These are phyloP conservation scores for Phytophthora nicotianae DNA, from an alignment of 352 stramenopile genomes.

Conservation along the genomic window DNA sequence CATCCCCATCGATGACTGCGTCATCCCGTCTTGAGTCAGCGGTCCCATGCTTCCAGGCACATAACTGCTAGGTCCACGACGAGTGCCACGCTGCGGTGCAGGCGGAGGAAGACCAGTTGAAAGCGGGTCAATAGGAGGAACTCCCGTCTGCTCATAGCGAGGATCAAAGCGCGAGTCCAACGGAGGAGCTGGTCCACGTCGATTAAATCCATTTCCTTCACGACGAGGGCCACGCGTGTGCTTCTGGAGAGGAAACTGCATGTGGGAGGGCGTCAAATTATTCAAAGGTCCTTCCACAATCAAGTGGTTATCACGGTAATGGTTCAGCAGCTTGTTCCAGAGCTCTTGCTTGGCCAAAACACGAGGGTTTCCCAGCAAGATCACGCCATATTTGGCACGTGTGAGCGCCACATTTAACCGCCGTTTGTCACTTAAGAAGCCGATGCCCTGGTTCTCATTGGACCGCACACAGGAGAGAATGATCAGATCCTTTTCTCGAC, in stretches of 20 bases:
- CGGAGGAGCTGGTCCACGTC: slow-evolving; percentile 63
- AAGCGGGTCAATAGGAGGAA: slow-evolving; percentile 29
- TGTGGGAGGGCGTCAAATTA: slow-evolving; percentile 96
- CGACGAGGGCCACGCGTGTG: slow-evolving; percentile 39
- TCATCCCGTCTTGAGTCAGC: slow-evolving; percentile 80
- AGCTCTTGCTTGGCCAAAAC: slow-evolving; percentile 97
- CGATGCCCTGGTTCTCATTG: slow-evolving; percentile 99
- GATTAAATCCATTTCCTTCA: slow-evolving; percentile 41
- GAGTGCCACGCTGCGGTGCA: slow-evolving; percentile 35
- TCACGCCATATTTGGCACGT: slow-evolving; percentile 97
- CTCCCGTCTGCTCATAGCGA: slow-evolving; percentile 66
- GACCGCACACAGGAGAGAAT: slow-evolving; percentile 98
- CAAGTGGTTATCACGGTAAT: slow-evolving; percentile 96
- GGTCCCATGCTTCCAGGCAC: slow-evolving; percentile 53
- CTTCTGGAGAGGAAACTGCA: slow-evolving; percentile 94
- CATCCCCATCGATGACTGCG: slow-evolving; percentile 58
- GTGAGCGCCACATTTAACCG: slow-evolving; percentile 99
- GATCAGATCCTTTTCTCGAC: slow-evolving; percentile 99
- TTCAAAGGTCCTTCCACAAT: slow-evolving; percentile 97
- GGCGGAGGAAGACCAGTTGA: slow-evolving; percentile 39
- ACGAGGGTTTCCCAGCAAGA: slow-evolving; percentile 97
- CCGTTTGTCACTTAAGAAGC: slow-evolving; percentile 98
- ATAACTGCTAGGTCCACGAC: slow-evolving; percentile 40
- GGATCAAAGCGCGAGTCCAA: slow-evolving; percentile 88
- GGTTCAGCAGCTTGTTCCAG: slow-evolving; percentile 96